Base-by-base conservation (phyloP, 106 monocot genomes). In the Dioscorea zingiberensis region DNA sequence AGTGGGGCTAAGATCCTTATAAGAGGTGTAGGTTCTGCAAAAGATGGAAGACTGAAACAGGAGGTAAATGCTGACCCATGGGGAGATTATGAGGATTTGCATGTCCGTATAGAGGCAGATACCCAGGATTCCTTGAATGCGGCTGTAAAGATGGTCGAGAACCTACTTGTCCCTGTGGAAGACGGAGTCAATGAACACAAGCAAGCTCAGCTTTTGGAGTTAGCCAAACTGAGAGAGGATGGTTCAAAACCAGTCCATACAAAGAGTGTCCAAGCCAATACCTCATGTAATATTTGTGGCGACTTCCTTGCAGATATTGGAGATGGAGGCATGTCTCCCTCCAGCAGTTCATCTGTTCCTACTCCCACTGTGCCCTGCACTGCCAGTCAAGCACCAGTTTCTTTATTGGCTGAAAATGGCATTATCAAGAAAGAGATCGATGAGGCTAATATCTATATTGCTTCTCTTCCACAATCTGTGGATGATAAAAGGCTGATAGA, bases 81-180 rank as follows among this genome's bases (percentile, higher is more conserved):
- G 38, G 38, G 22, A 7, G 80, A 74, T 23, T 44, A 73, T 18
- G 86, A 91, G 28, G 90, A 83, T 58, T 70, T 83, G 56, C 85
- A 91, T 69, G 81, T 91, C 47, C 19, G 57, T 21, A 65, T 91
- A 7, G 80, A 83, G 53, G 90, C 90, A 45, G 59, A 75, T 21
- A 68, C 62, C 13, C 62, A 80, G 77, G 24, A 69, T n/a, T 86
- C 90, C 21, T 32, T 91, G 44, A 86, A 86, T 68, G 69, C 74
- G 11, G 90, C 86, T 59, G 80, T 69, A 13, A 45, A 47, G 22
- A 75, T 80, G 86, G 81, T 91, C 48, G 86, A 91, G 67, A 86
- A 75, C 67, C 75, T 91, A 21, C 63, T 91, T 25, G 67, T 83
- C 69, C 86, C 90, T 19, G 64, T 83, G 18, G 65, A 74, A n/a